These are phyloP conservation scores for Ramalina intermedia DNA, from an alignment of 495 filamentous ascomycete genomes.

Conservation along the genomic window DNA sequence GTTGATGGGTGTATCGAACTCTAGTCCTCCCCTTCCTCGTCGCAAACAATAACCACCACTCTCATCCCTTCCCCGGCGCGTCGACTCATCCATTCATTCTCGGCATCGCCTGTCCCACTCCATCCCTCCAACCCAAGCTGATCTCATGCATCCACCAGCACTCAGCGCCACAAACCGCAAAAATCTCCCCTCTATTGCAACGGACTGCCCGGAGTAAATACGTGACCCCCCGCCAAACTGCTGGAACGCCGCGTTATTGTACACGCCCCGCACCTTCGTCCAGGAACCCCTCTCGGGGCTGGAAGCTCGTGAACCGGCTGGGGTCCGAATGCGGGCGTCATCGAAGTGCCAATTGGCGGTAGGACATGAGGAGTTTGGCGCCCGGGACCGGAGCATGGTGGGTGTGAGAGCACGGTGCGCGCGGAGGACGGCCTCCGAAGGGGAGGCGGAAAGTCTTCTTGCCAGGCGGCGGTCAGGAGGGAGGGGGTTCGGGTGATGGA, in stretches of 20 bases:
- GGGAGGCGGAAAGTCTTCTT: too few species aligned
- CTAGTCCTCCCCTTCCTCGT: too few species aligned
- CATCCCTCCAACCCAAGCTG: background rate
- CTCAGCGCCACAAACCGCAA: conserved; percentile 21
- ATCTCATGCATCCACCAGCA: conserved; percentile 13
- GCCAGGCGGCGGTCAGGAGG: too few species aligned
- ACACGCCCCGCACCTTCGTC: background rate
- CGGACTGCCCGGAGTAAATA: conserved; percentile 29
- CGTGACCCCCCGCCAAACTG: conserved; percentile 27
- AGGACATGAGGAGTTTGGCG: conserved; percentile 3
- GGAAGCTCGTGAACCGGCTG: background rate
- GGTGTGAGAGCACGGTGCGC: too few species aligned
- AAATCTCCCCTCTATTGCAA: conserved; percentile 26
- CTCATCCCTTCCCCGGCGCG: background rate
- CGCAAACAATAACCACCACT: too few species aligned
- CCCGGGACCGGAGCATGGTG: too few species aligned
- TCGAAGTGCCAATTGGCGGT: conserved; percentile 13
- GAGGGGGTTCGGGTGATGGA: too few species aligned
- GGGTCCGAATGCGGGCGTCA: conserved; percentile 2
- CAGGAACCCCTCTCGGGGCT: conserved; percentile 9
- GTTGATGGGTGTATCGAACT: too few species aligned
- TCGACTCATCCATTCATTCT: background rate
- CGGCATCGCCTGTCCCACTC: background rate
- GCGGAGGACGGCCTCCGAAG: too few species aligned
- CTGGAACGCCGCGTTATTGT: background rate